Conservation (phyloP, 306 rosid species). For the Pyrus bretschneideri region DNA sequence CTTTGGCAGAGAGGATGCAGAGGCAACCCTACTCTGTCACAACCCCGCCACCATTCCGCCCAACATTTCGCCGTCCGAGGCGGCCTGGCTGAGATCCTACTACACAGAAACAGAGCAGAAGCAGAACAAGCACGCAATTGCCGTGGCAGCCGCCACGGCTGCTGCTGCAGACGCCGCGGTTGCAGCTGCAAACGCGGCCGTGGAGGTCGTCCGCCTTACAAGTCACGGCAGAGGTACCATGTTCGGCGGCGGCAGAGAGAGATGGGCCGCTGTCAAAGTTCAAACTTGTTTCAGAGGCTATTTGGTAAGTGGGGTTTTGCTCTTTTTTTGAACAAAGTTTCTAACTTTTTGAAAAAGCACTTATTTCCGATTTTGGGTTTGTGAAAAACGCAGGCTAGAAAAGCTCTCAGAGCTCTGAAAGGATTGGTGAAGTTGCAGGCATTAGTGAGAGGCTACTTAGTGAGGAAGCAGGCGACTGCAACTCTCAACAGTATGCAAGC, state of each 20-base stretch:
- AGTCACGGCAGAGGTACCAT: conserved; percentile 68
- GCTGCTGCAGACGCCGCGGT: conserved; percentile 90
- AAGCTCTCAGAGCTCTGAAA: conserved; percentile 79
- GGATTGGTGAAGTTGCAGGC: conserved; percentile 90
- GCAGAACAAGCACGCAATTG: conserved; percentile 83
- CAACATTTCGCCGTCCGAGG: conserved; percentile 65
- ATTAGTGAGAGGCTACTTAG: conserved; percentile 77
- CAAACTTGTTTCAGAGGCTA: conserved; percentile 70
- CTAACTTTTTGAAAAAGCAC: not conserved
- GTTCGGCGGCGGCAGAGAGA: conserved; percentile 61
- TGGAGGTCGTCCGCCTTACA: conserved; percentile 69
- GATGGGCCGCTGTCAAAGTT: conserved; percentile 66
- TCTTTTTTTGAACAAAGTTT: not conserved
- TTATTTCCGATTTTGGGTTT: not conserved
- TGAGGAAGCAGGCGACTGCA: conserved; percentile 75
- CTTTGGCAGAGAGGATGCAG: conserved; percentile 17
- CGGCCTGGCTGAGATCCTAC: conserved; percentile 66
- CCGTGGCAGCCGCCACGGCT: conserved; percentile 82
- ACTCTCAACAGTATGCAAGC: conserved; percentile 84
- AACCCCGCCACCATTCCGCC: conserved; percentile 77
- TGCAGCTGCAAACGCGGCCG: conserved; percentile 85
- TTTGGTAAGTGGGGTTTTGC: conserved; percentile 35
- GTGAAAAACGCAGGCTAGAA: conserved; percentile 54
- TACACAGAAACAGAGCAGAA: conserved; percentile 58
- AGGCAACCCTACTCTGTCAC: conserved; percentile 29